These are phyloP conservation scores for Colletotrichum higginsianum DNA, from an alignment of 2,329 filamentous ascomycete genomes.

Conservation along the genomic window DNA sequence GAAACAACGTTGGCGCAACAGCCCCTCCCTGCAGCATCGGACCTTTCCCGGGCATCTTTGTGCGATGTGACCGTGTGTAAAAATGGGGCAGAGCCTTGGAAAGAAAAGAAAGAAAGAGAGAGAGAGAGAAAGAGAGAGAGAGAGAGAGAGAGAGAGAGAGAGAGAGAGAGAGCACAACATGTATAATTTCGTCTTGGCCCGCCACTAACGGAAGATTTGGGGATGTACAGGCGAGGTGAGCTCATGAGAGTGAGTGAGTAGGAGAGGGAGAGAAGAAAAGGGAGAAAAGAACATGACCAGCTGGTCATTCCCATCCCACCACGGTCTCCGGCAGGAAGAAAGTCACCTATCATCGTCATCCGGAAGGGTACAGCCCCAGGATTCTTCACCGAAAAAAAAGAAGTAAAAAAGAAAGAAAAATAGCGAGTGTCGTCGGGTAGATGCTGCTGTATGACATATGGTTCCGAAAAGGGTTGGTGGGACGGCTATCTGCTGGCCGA, in stretches of 20 bases:
- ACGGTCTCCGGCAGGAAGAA: not conserved
- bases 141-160: no score
- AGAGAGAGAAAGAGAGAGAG: no score
- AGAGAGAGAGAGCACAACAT: constrained; percentile 34
- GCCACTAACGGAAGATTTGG: constrained; percentile 5
- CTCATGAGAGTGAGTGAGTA: not conserved
- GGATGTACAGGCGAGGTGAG: not conserved
- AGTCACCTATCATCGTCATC: not conserved
- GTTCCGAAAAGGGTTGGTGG: constrained; percentile 28
- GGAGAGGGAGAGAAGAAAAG: not conserved
- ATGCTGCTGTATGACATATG: constrained; percentile 19
- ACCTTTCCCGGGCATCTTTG: constrained; percentile 42
- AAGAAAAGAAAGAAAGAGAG: not conserved
- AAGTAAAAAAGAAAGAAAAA: not conserved
- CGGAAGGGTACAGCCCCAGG: not conserved
- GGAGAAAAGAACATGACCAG: not conserved
- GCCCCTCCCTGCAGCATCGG: constrained; percentile 40
- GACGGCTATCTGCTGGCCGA: constrained; percentile 32
- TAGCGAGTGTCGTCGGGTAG: constrained; percentile 37
- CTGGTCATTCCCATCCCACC: not conserved
- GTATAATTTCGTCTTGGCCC: constrained; percentile 29
- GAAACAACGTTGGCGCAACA: constrained; percentile 34
- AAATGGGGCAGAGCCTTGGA: constrained; percentile 25
- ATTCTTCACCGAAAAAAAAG: constrained; percentile 10
- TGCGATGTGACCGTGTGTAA: constrained; percentile 33